These are phyloP conservation scores for Penicillium sp. DNA, from an alignment of 2,329 filamentous ascomycete genomes.

Conservation along the genomic window DNA sequence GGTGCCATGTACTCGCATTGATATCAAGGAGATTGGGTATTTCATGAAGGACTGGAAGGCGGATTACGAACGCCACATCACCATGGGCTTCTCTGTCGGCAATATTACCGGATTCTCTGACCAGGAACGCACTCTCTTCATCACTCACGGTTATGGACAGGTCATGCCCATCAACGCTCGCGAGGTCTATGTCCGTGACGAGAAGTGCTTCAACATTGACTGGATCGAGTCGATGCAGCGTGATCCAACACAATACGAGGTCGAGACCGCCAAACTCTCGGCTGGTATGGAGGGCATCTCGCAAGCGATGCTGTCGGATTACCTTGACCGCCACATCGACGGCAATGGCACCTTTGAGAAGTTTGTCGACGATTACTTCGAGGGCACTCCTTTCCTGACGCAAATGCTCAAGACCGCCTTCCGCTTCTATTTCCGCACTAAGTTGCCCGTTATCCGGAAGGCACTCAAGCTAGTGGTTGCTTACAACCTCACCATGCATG, in stretches of 20 bases:
- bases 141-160: constrained; percentile 94
- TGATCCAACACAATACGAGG: constrained; percentile 76
- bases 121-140: constrained; percentile 70
- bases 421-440: constrained; percentile 85
- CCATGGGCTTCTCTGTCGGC: constrained; percentile 81
- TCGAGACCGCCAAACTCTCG: constrained; percentile 83
- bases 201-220: constrained; percentile 88
- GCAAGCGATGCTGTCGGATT: constrained; percentile 76
- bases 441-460: constrained; percentile 87
- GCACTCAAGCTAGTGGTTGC: constrained; percentile 91
- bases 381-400: constrained; percentile 90
- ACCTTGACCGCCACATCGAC: constrained; percentile 93
- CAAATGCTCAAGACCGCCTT: constrained; percentile 96
- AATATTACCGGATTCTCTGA: constrained; percentile 85
- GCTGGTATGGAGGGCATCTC: constrained; percentile 87
- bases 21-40: constrained; percentile 97
- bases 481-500: constrained; percentile 91
- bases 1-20: constrained; percentile 94
- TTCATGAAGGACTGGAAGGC: constrained; percentile 99
- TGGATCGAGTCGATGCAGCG: constrained; percentile 83
- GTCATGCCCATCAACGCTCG: constrained; percentile 89
- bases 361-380: constrained; percentile 94
- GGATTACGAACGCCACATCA: constrained; percentile 88
- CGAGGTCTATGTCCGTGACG: constrained; percentile 87
- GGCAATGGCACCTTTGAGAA: constrained; percentile 84